These are phyloP conservation scores for Penicillium sp. DNA, from an alignment of 2,329 filamentous ascomycete genomes.

Conservation along the genomic window DNA sequence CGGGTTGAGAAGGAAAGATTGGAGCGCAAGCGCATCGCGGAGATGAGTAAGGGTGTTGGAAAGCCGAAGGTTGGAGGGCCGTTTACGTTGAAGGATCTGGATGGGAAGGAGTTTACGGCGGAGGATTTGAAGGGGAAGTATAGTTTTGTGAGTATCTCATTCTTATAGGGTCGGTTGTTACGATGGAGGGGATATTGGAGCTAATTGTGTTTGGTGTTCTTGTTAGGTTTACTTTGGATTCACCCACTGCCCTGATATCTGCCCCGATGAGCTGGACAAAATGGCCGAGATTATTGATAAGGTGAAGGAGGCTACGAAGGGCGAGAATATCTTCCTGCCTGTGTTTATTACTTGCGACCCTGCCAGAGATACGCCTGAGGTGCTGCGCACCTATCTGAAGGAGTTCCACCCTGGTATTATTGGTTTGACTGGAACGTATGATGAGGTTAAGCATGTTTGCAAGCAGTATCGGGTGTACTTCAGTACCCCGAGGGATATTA, in stretches of 20 bases:
- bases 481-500: constrained; percentile 76
- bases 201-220: too few species aligned
- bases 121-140: constrained; percentile 80
- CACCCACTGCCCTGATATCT: constrained; percentile 96
- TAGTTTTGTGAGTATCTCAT: constrained; percentile 36
- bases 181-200: too few species aligned
- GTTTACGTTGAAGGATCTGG: constrained; percentile 72
- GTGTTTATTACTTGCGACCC: constrained; percentile 96
- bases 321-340: constrained; percentile 52
- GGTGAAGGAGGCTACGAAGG: constrained; percentile 38
- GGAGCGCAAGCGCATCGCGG: constrained; percentile 77
- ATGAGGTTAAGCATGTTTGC: constrained; percentile 87
- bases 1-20: constrained; percentile 85
- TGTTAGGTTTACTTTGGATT: constrained; percentile 90
- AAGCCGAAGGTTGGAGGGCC: constrained; percentile 84
- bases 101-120: constrained; percentile 68
- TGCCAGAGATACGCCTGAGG: constrained; percentile 74
- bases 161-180: too few species aligned
- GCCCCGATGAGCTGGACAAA: constrained; percentile 97
- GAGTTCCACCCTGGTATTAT: constrained; percentile 85
- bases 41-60: constrained; percentile 86
- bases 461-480: constrained; percentile 97
- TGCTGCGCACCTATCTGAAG: constrained; percentile 72
- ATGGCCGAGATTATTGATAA: constrained; percentile 91
- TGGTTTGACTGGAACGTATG: constrained; percentile 85